Conservation (phyloP, 2,329 filamentous ascomycete species). For the Mollisia scopiformis region DNA sequence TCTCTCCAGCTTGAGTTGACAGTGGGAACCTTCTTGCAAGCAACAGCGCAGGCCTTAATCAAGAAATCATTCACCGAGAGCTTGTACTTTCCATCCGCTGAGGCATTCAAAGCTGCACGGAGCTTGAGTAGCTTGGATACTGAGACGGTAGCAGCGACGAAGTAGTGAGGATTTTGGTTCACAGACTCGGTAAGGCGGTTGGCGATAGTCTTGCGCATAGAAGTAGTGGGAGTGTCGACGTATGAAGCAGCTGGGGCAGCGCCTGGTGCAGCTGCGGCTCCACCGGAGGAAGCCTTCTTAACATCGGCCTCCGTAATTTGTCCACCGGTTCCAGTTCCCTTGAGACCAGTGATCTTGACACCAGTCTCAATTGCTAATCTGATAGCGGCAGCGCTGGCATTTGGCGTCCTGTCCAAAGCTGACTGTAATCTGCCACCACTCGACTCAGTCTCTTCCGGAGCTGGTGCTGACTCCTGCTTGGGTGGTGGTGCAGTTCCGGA, state of each 20-base stretch:
- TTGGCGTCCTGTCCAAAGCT: conserved; percentile 79
- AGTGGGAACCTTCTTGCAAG: conserved; percentile 89
- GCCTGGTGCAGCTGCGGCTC: conserved; percentile 45
- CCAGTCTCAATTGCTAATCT: conserved; percentile 85
- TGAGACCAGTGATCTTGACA: conserved; percentile 74
- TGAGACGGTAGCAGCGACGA: conserved; percentile 87
- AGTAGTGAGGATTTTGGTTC: conserved; percentile 97
- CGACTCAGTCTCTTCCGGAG: conserved; percentile 71
- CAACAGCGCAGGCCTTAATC: conserved; percentile 90
- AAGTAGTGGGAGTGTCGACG: conserved; percentile 81
- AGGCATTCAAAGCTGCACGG: conserved; percentile 87
- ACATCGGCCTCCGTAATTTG: conserved; percentile 91
- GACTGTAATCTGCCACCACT: conserved; percentile 80
- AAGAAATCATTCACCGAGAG: conserved; percentile 99
- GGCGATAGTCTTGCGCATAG: conserved; percentile 99
- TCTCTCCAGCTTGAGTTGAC: conserved; percentile 96
- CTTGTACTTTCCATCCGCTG: conserved; percentile 93
- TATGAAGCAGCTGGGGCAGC: conserved; percentile 66
- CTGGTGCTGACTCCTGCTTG: conserved; percentile 66
- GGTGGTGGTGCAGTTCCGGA: conserved; percentile 61
- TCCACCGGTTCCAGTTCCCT: conserved; percentile 85
- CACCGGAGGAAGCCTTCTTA: conserved; percentile 74
- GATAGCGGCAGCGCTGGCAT: conserved; percentile 73
- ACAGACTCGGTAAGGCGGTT: conserved; percentile 86
- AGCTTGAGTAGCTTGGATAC: conserved; percentile 97